Conservation (phyloP, 2,329 filamentous ascomycete genomes). For the Phialophora verrucosa region DNA sequence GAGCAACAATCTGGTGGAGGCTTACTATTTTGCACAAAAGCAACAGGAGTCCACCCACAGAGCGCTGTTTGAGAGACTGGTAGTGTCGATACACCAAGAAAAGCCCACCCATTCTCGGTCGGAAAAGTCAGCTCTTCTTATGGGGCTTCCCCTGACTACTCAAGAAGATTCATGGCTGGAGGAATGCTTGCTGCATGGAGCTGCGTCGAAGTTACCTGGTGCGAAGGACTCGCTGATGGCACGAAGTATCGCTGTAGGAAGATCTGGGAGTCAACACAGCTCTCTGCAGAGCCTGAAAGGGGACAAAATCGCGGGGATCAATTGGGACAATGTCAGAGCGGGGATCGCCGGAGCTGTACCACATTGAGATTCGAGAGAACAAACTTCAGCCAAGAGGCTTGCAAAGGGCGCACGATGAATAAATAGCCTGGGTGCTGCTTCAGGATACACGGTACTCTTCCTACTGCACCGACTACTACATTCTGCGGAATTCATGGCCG, state of each 20-base stretch:
- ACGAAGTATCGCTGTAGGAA: constrained; percentile 72
- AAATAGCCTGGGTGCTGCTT: neutral
- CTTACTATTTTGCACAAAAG: constrained; percentile 73
- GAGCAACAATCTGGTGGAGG: constrained; percentile 70
- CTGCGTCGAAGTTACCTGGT: constrained; percentile 67
- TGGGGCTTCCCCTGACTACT: constrained; percentile 72
- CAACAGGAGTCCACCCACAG: constrained; percentile 67
- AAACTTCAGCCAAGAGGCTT: neutral
- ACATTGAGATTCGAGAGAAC: constrained; percentile 13
- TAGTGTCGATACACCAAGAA: constrained; percentile 62
- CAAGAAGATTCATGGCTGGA: constrained; percentile 78
- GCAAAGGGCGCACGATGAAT: neutral
- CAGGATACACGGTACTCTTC: neutral
- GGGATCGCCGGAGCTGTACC: constrained; percentile 27
- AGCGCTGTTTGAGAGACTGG: constrained; percentile 69
- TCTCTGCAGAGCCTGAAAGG: constrained; percentile 47
- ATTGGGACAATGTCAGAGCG: constrained; percentile 56
- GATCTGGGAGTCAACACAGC: constrained; percentile 45
- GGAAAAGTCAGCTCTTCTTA: constrained; percentile 69
- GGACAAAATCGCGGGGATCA: constrained; percentile 56
- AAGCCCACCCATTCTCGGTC: constrained; percentile 51
- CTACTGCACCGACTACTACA: neutral
- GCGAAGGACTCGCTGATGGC: constrained; percentile 77
- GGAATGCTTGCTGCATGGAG: constrained; percentile 68
- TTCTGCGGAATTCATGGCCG: neutral